Evolutionary conservation across 1,139 yeast genomes (phyloP).

Genomic region (Nadsonia commutata): DNA sequence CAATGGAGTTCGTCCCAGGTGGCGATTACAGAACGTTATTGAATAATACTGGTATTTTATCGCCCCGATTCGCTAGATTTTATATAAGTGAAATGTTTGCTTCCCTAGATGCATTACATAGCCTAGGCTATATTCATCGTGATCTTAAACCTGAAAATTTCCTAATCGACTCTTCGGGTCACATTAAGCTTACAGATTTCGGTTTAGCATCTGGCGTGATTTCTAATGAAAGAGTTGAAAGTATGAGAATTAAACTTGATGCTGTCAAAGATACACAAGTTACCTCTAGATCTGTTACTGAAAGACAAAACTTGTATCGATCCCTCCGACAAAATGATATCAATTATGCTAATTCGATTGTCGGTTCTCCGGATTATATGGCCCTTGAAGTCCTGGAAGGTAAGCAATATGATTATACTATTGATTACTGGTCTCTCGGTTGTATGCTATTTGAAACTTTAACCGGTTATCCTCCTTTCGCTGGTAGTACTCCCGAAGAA

Average conservation of each 20-base stretch:
- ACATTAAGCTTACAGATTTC: slow-evolving; percentile 91
- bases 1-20: slow-evolving; percentile 99
- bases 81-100: slow-evolving; percentile 94
- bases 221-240: slow-evolving; percentile 83
- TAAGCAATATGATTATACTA: slow-evolving; percentile 82
- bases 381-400: slow-evolving; percentile 96
- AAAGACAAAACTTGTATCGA: slow-evolving; percentile 75
- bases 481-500: slow-evolving; percentile 87
- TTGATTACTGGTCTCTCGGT: slow-evolving; percentile 97
- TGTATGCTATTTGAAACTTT: slow-evolving; percentile 87
- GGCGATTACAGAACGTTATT: slow-evolving; percentile 94
- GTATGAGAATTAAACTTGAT: slow-evolving; percentile 75
- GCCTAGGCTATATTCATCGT: slow-evolving; percentile 90
- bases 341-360: slow-evolving; percentile 85
- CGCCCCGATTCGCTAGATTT: slow-evolving; percentile 91
- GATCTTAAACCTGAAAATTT: slow-evolving; percentile 97
- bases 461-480: slow-evolving; percentile 93
- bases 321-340: slow-evolving; percentile 49
- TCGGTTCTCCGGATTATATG: slow-evolving; percentile 98
- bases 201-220: slow-evolving; percentile 96
- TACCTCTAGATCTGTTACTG: slow-evolving; percentile 59
- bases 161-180: slow-evolving; percentile 86
- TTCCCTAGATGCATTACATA: slow-evolving; percentile 85
- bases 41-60: slow-evolving; percentile 82
- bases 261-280: slow-evolving; percentile 56